Conservation (phyloP, 2,329 filamentous ascomycete genomes). For the Fusarium tjaetaba region DNA sequence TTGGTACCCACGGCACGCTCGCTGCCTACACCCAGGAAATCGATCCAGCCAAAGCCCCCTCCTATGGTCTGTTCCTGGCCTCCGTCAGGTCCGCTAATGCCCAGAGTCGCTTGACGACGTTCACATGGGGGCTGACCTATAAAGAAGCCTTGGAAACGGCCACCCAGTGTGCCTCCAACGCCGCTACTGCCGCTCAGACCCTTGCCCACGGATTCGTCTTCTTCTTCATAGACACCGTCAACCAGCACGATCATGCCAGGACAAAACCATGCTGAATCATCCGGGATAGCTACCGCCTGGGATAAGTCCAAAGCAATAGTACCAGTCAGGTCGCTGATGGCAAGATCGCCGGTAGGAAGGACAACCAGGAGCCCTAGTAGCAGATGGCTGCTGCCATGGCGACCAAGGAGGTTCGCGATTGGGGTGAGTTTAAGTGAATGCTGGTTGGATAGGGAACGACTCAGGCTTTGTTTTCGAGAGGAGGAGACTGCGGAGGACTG, state of each 20-base stretch:
- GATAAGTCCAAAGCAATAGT: conserved; percentile 86
- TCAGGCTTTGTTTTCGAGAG: conserved; percentile 62
- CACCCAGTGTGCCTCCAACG: conserved; percentile 90
- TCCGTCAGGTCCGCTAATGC: conserved; percentile 70
- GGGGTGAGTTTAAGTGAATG: conserved; percentile 89
- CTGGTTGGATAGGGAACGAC: conserved; percentile 69
- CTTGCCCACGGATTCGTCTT: conserved; percentile 76
- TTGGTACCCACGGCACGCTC: conserved; percentile 83
- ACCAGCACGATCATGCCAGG: conserved; percentile 96
- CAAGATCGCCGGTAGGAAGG: conserved; percentile 82
- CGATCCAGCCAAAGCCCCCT: conserved; percentile 94
- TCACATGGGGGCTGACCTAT: conserved; percentile 93
- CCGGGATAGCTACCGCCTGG: conserved; percentile 82
- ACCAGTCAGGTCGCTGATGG: conserved; percentile 87
- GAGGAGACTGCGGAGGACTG: conserved; percentile 81
- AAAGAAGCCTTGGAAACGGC: conserved; percentile 88
- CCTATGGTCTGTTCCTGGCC: conserved; percentile 71
- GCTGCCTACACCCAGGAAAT: conserved; percentile 91
- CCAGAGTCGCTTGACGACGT: conserved; percentile 80
- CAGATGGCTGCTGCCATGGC: conserved; percentile 85
- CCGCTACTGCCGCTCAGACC: conserved; percentile 81
- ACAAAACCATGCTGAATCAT: conserved; percentile 89
- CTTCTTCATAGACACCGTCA: conserved; percentile 96
- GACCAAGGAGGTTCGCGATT: conserved; percentile 78
- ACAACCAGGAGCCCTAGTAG: conserved; percentile 84